Base-by-base conservation (phyloP, 495 filamentous ascomycete genomes). In the Diplogelasinospora grovesii region DNA sequence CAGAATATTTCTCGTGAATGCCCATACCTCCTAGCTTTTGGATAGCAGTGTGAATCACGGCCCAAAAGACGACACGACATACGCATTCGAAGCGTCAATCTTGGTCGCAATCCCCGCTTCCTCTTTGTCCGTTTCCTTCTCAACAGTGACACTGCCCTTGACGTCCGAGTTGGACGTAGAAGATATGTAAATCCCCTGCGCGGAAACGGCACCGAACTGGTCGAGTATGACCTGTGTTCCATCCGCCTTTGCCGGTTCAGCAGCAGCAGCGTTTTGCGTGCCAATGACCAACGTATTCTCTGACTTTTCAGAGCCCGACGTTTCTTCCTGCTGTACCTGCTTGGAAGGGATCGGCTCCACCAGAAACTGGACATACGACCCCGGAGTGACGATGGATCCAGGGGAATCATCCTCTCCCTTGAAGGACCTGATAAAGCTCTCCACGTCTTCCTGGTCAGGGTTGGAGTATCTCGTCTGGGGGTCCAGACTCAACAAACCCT, bases 401-500 rank as follows among this genome's bases (percentile, higher is more conserved):
- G 26, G 36, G n/a, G 38, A 19, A 3, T 13, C 24, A n/a, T 44
- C 42, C 35, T 55, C 46, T 13, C 57, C 51, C 0, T 40, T 39
- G 40, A 61, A 57, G 5, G 53, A 52, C 11, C 39, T 20, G 10
- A 59, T 53, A 26, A 65, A 63, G 33, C 30, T 54, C 8, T 57
- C 45, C 11, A 65, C 29, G 19, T 57, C 57, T 10, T 57, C 51
- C 5, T 58, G 26, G 19, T 54, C 54, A 3, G 55, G 35, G 2
- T 50, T 38, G 22, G 53, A 49, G 33, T 58, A 70, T 14, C 51
- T 64, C 11, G 66, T 69, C 48, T 86, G 75, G 14, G 86, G 86
- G 53, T 93, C 87, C 0, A 95, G 66, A 6, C 86, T 88, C 5
- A 95, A 65, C 9, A 95, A 69, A 4, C 89, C 89, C 40, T 81